A percentile compares a stretch with the other conserved stretches of the same genome.
phyloP scores from a whole-genome alignment of 2,329 filamentous ascomycete genomes.

The Xylaria sp. region DNA sequence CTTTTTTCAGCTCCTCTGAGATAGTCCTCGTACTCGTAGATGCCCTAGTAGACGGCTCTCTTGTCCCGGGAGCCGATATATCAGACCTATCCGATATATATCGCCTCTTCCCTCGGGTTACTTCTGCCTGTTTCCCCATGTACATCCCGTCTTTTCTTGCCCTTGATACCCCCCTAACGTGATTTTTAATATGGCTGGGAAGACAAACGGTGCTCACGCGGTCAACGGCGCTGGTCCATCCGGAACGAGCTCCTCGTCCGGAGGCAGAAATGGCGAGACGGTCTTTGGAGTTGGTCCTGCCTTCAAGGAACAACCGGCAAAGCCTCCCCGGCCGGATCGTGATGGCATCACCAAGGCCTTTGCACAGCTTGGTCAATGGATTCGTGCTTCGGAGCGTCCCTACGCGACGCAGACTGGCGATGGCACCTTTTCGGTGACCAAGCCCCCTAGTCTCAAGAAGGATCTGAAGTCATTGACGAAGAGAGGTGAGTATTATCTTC shows the following conservation, averaged over 20 bases:
- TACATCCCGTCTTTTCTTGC: not conserved
- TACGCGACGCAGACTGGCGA: slow-evolving; percentile 58
- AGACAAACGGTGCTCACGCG: slow-evolving; percentile 12
- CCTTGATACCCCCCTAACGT: slow-evolving; percentile 13
- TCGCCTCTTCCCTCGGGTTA: not conserved
- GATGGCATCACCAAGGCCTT: slow-evolving; percentile 34
- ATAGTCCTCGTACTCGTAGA: not conserved
- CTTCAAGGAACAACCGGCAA: slow-evolving; percentile 21
- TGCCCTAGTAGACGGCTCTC: no score
- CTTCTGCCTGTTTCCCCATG: not conserved
- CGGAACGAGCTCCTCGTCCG: slow-evolving; percentile 15
- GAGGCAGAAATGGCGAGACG: slow-evolving; percentile 11
- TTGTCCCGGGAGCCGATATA: no score
- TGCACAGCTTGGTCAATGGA: slow-evolving; percentile 32
- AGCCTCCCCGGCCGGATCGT: slow-evolving; percentile 27
- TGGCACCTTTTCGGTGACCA: slow-evolving; percentile 50
- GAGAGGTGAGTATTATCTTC: slow-evolving; percentile 36
- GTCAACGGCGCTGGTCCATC: slow-evolving; percentile 14
- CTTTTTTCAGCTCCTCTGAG: not conserved
- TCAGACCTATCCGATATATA: not conserved
- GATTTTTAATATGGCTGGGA: slow-evolving; percentile 16
- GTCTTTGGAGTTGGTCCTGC: slow-evolving; percentile 17
- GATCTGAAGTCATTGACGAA: slow-evolving; percentile 54
- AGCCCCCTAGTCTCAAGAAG: slow-evolving; percentile 46
- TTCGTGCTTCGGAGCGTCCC: slow-evolving; percentile 52